These are phyloP conservation scores for Martiniozyma asiatica DNA, from an alignment of 1,139 yeast genomes.

Conservation along the genomic window DNA sequence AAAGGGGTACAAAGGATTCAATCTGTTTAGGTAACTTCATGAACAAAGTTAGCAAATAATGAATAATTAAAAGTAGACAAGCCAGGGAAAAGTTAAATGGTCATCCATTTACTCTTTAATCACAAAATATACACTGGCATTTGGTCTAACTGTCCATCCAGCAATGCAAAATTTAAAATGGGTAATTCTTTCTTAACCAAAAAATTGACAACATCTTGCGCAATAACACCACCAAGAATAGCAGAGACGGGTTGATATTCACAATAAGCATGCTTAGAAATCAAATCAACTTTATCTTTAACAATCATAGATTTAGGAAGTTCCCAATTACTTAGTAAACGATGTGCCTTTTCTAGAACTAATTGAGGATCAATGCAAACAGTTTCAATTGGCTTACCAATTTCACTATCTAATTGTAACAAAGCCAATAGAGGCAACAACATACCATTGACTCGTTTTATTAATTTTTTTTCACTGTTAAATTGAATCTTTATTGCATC, in stretches of 20 bases:
- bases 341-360: no score
- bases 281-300: constrained; percentile 27
- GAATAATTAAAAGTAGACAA: no score
- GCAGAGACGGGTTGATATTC: constrained; percentile 85
- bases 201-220: constrained; percentile 83
- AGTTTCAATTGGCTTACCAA: constrained; percentile 17
- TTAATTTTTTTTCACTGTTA: constrained; percentile 36
- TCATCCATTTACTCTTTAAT: no score
- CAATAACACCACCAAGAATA: constrained; percentile 76
- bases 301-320: constrained; percentile 25
- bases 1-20: no score
- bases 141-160: constrained; percentile 59
- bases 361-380: no score
- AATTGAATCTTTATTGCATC: constrained; percentile 21
- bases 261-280: constrained; percentile 42
- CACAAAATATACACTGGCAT: constrained; percentile 63
- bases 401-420: constrained; percentile 27
- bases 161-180: constrained; percentile 63
- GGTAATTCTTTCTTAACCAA: constrained; percentile 72
- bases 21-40: no score
- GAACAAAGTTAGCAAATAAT: no score
- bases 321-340: no score
- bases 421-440: constrained; percentile 53
- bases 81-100: no score
- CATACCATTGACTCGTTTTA: constrained; percentile 44